These are phyloP conservation scores for Hymenotorrendiella dingleyae DNA, from an alignment of 2,329 filamentous ascomycete species.

Conservation along the genomic window DNA sequence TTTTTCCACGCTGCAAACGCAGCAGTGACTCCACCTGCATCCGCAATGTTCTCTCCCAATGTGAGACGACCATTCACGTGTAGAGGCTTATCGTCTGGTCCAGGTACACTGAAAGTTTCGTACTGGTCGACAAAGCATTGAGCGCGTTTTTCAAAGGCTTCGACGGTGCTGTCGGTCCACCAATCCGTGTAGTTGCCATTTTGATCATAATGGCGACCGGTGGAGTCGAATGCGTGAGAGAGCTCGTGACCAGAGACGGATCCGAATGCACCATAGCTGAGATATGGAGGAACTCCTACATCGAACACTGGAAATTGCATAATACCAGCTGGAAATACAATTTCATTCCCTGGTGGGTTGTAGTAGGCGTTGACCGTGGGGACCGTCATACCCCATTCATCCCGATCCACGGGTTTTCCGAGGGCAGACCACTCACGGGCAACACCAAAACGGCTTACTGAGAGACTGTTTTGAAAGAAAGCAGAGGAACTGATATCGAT, in stretches of 20 bases:
- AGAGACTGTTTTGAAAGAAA: conserved; percentile 54
- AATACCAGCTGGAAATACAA: conserved; percentile 63
- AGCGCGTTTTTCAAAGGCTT: conserved; percentile 51
- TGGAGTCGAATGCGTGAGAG: conserved; percentile 64
- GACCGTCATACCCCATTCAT: conserved; percentile 55
- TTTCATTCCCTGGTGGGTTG: conserved; percentile 53
- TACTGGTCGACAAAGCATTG: conserved; percentile 67
- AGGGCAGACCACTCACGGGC: conserved; percentile 49
- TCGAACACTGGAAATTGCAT: conserved; percentile 65
- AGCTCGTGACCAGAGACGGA: conserved; percentile 64
- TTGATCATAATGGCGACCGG: conserved; percentile 58
- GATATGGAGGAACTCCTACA: conserved; percentile 54
- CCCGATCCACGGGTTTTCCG: conserved; percentile 53
- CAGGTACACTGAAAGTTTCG: conserved; percentile 51
- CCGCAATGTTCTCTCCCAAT: conserved; percentile 65
- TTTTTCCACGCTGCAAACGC: conserved; percentile 62
- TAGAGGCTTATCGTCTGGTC: conserved; percentile 48
- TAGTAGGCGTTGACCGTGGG: conserved; percentile 63
- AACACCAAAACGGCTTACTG: conserved; percentile 43
- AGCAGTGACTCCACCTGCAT: conserved; percentile 59
- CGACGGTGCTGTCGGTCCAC: conserved; percentile 57
- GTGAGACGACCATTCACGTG: conserved; percentile 60
- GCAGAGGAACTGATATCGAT: conserved; percentile 44
- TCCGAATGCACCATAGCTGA: conserved; percentile 65
- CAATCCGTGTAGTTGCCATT: conserved; percentile 60